Conservation (phyloP, 495 filamentous ascomycete genomes). For the Xylaria grammica region DNA sequence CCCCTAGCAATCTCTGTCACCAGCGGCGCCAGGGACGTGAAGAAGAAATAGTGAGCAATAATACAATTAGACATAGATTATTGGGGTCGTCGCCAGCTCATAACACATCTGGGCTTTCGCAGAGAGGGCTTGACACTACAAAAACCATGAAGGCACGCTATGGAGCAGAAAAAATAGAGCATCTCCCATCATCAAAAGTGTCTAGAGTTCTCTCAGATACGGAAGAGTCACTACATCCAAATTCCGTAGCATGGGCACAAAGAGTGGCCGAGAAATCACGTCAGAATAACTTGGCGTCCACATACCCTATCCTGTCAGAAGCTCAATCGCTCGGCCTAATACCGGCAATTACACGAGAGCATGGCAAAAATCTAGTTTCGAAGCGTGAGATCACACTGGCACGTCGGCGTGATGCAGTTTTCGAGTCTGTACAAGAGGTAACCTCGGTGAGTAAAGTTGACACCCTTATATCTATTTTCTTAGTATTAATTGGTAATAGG, state of each 20-base stretch:
- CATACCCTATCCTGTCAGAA: neutral
- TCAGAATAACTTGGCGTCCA: neutral
- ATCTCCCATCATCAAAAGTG: neutral
- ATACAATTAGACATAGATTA: neutral
- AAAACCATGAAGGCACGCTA: neutral
- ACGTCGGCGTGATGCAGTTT: slow-evolving; percentile 6
- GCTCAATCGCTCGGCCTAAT: neutral
- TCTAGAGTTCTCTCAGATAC: neutral
- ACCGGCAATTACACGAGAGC: neutral
- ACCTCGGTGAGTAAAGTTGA: slow-evolving; percentile 1
- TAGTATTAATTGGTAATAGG: slow-evolving; percentile 5
- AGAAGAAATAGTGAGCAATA: neutral
- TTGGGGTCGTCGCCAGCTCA: neutral
- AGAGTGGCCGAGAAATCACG: slow-evolving; percentile 3
- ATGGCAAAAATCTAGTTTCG: neutral
- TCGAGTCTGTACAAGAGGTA: slow-evolving; percentile 8
- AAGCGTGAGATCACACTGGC: slow-evolving; percentile 13
- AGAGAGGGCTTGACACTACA: neutral
- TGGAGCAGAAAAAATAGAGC: neutral
- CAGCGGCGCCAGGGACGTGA: neutral
- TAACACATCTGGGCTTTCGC: neutral
- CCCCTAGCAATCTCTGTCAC: neutral
- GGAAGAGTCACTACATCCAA: slow-evolving; percentile 9
- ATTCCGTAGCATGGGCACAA: slow-evolving; percentile 11
- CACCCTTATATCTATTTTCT: neutral